Conservation (phyloP, 768 basidiomycete species). For the Psilocybe cyanescens region DNA sequence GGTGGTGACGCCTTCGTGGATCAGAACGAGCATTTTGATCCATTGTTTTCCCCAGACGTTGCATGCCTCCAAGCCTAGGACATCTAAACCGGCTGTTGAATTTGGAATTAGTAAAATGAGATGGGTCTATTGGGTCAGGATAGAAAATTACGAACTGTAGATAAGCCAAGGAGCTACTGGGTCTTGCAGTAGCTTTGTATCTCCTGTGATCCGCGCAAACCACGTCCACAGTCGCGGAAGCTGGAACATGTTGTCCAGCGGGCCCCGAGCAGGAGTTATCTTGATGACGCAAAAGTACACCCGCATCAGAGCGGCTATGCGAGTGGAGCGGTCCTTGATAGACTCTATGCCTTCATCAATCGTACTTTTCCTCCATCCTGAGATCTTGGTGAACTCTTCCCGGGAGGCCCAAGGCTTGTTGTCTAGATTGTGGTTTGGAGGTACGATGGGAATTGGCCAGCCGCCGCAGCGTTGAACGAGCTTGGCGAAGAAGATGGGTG, state of each 20-base stretch:
- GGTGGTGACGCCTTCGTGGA: conserved; percentile 65
- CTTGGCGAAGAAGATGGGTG: conserved; percentile 80
- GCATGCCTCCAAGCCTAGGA: conserved; percentile 63
- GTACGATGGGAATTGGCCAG: conserved; percentile 77
- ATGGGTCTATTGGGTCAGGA: conserved; percentile 6
- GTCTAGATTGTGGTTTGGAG: conserved; percentile 58
- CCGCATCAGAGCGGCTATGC: conserved; percentile 81
- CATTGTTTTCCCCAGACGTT: conserved; percentile 80
- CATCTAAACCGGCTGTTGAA: conserved; percentile 66
- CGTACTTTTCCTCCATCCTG: conserved; percentile 55
- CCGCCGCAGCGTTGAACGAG: conserved; percentile 87
- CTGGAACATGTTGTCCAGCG: conserved; percentile 59
- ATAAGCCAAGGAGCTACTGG: conserved; percentile 68
- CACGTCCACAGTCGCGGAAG: conserved; percentile 72
- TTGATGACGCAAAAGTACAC: conserved; percentile 82
- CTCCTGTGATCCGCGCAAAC: conserved; percentile 64
- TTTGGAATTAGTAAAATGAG: conserved; percentile 8
- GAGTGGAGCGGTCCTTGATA: conserved; percentile 60
- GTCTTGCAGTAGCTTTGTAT: conserved; percentile 54
- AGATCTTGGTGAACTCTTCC: conserved; percentile 47
- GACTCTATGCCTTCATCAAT: conserved; percentile 53
- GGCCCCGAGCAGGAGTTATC: conserved; percentile 39
- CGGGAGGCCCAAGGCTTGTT: conserved; percentile 47
- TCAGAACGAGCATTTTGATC: conserved; percentile 68
- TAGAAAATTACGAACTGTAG: conserved; percentile 52